These are phyloP conservation scores for Carex pumila DNA, from an alignment of 176 grass and related monocot species.

Conservation along the genomic window DNA sequence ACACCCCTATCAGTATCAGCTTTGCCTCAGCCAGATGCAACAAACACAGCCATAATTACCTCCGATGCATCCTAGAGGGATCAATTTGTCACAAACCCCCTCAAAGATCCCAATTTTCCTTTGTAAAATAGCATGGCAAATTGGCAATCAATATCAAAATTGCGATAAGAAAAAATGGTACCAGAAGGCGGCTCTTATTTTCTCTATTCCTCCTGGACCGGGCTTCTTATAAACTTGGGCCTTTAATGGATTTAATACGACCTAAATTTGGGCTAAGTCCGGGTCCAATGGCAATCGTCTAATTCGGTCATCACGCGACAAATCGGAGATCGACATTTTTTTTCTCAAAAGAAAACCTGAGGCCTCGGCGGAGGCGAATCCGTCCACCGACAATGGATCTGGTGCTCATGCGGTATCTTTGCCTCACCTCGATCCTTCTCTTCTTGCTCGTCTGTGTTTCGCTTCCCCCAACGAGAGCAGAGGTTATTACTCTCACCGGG, in stretches of 20 bases:
- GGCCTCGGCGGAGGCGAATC: neutral
- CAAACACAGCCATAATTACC: too few species aligned
- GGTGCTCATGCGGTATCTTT: conserved; percentile 18
- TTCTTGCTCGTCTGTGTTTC: conserved; percentile 13
- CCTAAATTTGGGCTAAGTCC: neutral
- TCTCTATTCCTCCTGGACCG: neutral
- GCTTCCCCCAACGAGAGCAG: conserved; percentile 26
- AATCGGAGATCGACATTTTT: neutral
- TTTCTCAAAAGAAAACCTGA: neutral
- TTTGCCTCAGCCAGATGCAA: neutral
- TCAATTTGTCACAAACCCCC: too few species aligned
- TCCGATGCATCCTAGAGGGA: too few species aligned
- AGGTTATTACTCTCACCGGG: conserved; percentile 78
- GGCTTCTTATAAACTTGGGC: neutral
- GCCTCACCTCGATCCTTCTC: conserved; percentile 4
- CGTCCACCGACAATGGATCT: conserved; percentile 45
- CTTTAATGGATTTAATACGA: neutral
- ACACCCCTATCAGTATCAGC: too few species aligned
- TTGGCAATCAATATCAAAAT: too few species aligned
- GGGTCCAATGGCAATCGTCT: neutral
- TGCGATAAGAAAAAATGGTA: neutral
- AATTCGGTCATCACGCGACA: neutral
- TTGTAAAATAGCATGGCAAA: too few species aligned
- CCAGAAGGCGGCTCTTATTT: neutral
- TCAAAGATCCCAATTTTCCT: too few species aligned